A percentile compares a stretch with the other conserved stretches of the same genome.
Evolutionary conservation across 1,284 basidiomycete genomes (phyloP).

Genomic region (Rhizopogon parksii): DNA sequence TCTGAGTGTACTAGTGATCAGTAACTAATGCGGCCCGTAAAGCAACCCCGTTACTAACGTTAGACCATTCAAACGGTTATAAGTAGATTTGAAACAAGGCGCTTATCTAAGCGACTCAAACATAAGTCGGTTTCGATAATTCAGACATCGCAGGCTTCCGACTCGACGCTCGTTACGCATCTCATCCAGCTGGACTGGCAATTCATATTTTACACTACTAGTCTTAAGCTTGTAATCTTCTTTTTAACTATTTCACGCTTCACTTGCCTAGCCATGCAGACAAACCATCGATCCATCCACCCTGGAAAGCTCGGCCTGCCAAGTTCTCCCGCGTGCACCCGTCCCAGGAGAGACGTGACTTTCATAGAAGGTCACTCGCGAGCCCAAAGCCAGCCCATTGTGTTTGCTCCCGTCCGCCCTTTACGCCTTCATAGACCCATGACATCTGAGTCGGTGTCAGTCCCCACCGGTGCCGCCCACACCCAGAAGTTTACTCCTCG

Average conservation of each 20-base stretch:
- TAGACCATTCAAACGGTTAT: too few species aligned
- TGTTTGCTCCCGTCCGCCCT: not conserved
- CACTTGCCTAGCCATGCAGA: not conserved
- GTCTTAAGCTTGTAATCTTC: not conserved
- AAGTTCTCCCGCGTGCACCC: constrained; percentile 6
- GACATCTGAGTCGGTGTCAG: not conserved
- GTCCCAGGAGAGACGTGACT: constrained; percentile 1
- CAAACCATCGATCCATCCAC: not conserved
- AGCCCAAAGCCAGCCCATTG: not conserved
- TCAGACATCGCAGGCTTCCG: too few species aligned
- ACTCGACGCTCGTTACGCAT: not conserved
- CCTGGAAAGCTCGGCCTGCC: constrained; percentile 5
- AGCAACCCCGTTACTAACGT: too few species aligned
- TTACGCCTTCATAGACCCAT: not conserved
- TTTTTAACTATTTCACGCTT: not conserved
- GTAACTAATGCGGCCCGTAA: too few species aligned
- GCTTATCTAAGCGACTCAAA: too few species aligned
- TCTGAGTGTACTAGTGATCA: too few species aligned
- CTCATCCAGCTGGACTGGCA: constrained; percentile 2
- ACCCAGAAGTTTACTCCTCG: not conserved
- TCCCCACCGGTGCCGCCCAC: not conserved
- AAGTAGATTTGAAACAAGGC: too few species aligned
- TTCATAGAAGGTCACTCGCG: constrained; percentile 5
- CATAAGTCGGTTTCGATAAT: too few species aligned
- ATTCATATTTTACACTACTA: not conserved